Evolutionary conservation across 805 yeast genomes (phyloP).

Genomic region (Sugiyamaella mastotermitis): DNA sequence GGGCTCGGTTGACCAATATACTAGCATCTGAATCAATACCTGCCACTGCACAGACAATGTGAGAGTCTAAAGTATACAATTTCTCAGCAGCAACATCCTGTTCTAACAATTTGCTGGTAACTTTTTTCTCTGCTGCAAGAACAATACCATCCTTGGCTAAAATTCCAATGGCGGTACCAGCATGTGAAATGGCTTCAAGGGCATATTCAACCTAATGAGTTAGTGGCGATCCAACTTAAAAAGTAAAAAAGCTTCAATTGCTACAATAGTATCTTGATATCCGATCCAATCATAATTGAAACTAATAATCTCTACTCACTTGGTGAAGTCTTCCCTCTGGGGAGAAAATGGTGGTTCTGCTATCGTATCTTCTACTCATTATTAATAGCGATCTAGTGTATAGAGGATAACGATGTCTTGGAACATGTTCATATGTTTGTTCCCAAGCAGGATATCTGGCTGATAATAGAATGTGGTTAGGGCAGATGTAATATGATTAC

Average conservation of each 20-base stretch:
- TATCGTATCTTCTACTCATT: conserved; percentile 83
- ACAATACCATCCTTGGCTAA: conserved; percentile 83
- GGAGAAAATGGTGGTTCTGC: conserved; percentile 96
- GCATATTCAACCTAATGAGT: conserved; percentile 75
- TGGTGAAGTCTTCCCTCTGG: conserved; percentile 98
- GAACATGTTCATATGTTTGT: too few species aligned
- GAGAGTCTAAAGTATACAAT: conserved; percentile 77
- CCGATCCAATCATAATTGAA: background rate
- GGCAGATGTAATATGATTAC: too few species aligned
- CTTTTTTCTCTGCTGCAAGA: conserved; percentile 93
- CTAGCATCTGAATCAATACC: conserved; percentile 98
- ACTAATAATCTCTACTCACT: conserved; percentile 34
- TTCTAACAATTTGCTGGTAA: conserved; percentile 85
- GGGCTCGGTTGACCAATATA: conserved; percentile 79
- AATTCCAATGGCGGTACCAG: conserved; percentile 78
- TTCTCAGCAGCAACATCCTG: conserved; percentile 93
- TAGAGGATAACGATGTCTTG: too few species aligned
- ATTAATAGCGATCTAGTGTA: too few species aligned
- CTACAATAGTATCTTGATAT: background rate
- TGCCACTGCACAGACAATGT: conserved; percentile 89
- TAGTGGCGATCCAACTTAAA: background rate
- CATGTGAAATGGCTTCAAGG: conserved; percentile 79
- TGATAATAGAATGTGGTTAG: too few species aligned
- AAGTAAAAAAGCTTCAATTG: background rate
- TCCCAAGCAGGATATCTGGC: too few species aligned